phyloP scores from a whole-genome alignment of 495 filamentous ascomycete genomes.

The Podospora pseudoanserina region DNA sequence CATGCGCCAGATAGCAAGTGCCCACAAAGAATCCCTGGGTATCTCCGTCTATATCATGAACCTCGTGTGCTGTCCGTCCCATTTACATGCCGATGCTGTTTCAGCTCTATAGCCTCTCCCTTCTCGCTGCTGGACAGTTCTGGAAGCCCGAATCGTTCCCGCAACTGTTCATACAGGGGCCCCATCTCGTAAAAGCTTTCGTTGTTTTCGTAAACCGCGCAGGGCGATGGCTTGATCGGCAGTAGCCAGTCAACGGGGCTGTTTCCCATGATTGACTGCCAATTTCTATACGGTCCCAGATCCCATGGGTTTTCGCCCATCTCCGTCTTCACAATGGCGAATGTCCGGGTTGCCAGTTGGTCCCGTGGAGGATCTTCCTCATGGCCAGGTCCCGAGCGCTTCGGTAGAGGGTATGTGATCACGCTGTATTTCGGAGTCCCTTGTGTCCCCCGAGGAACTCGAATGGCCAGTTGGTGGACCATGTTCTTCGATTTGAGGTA shows the following conservation, averaged over 20 bases:
- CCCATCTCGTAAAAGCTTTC: conserved; percentile 51
- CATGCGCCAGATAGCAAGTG: background rate
- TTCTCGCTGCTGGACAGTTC: conserved; percentile 18
- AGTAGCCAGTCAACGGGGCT: conserved; percentile 69
- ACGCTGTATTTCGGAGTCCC: conserved; percentile 37
- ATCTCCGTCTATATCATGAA: conserved; percentile 16
- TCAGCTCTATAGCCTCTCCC: conserved; percentile 11
- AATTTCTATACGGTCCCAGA: conserved; percentile 62
- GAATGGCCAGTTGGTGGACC: conserved; percentile 71
- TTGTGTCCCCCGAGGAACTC: conserved; percentile 54
- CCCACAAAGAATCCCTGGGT: conserved; percentile 11
- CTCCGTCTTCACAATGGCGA: conserved; percentile 69
- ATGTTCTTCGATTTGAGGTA: conserved; percentile 58
- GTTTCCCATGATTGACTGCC: conserved; percentile 70
- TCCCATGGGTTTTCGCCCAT: conserved; percentile 80
- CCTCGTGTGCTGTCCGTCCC: conserved; percentile 9
- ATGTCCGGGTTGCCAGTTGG: conserved; percentile 55
- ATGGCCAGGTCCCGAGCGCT: conserved; percentile 7
- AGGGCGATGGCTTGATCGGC: conserved; percentile 65
- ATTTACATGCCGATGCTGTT: conserved; percentile 5
- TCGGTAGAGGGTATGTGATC: conserved; percentile 42
- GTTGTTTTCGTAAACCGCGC: conserved; percentile 44
- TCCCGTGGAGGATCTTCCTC: conserved; percentile 32
- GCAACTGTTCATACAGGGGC: conserved; percentile 36
- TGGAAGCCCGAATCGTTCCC: conserved; percentile 36